Base-by-base conservation (phyloP, 495 filamentous ascomycete species). In the Hyaloscypha hepaticicola region DNA sequence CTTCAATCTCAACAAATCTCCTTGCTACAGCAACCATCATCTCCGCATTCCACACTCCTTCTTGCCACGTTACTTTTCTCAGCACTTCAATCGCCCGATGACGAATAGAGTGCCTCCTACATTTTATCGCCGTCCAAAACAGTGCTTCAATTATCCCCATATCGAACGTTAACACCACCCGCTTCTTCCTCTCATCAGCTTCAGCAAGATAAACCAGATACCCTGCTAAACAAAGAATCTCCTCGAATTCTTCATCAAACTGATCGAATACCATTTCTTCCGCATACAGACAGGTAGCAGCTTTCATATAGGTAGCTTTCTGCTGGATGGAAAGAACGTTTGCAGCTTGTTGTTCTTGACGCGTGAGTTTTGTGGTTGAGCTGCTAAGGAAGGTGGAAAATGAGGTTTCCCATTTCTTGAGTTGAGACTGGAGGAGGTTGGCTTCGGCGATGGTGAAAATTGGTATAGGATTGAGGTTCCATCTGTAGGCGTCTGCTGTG, bases 21-120 rank as follows among this genome's bases (percentile, higher is more conserved):
- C 33, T 26, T 21, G 53, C 62, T 19, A 64, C 31, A 12, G 3
- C 19, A 12, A 14, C 62, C 34, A 50, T 22, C 53, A 64, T 31
- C 11, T 25, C 27, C 0, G n/a, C 41, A 24, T 81, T 75, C 72
- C 74, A 80, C 1, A 80, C 66, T 1, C 79, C 80, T 69, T 83
- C 81, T 64, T 78, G 77, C 16, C 77, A 66, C 0, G 71, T 70
- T 4, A 66, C 51, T 0, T 69, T 52, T 22, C 70, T 69, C 5
- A 82, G 70, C 2, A 80, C 33, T 12, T 52, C 41, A 21, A 81
- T 70, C 9, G 79, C 79, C 55, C 68, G 69, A 1, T 77, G 74
- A n/a, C 79, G 73, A 38, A 80, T 69, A 0, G 57, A 27, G 2
- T 77, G 76, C 60, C 80, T 73, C 4, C 79, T 72, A 59, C 79